Conservation (phyloP, 495 filamentous ascomycete species). For the Entonaema liquescens region DNA sequence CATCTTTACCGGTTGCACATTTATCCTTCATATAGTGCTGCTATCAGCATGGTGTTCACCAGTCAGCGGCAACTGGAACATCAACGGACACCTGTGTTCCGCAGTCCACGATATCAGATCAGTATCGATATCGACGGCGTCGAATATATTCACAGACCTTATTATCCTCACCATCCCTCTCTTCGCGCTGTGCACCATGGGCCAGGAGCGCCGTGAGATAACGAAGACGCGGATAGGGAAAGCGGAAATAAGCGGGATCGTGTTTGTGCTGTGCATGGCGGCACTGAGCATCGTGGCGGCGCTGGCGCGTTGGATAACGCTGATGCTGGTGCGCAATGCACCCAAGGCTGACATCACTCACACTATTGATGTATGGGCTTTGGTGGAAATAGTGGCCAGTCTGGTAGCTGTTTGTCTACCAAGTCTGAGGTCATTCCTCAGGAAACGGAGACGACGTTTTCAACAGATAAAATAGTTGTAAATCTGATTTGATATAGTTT, state of each 20-base stretch:
- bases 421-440: slow-evolving; percentile 11
- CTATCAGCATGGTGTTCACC: slow-evolving; percentile 9
- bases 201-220: slow-evolving; percentile 8
- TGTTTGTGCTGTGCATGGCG: slow-evolving; percentile 12
- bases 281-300: slow-evolving; percentile 7
- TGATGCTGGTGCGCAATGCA: slow-evolving; percentile 2
- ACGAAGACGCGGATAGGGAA: slow-evolving; percentile 4
- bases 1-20: background rate
- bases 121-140: slow-evolving; percentile 10
- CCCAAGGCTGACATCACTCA: slow-evolving; percentile 14
- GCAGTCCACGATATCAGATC: slow-evolving; percentile 9
- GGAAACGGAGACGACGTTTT: slow-evolving; percentile 3
- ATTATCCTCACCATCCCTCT: background rate
- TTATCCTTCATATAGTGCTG: slow-evolving; percentile 4
- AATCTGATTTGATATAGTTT: background rate
- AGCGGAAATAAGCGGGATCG: slow-evolving; percentile 10
- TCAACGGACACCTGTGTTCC: slow-evolving; percentile 2
- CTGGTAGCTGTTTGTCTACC: slow-evolving; percentile 6
- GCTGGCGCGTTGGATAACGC: slow-evolving; percentile 6
- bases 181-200: background rate
- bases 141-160: slow-evolving; percentile 8
- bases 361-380: slow-evolving; percentile 8
- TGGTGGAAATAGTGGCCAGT: slow-evolving; percentile 17
- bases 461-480: slow-evolving; percentile 1
- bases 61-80: slow-evolving; percentile 7